Conservation (phyloP, 1,284 basidiomycete genomes). For the Naganishia sp. region DNA sequence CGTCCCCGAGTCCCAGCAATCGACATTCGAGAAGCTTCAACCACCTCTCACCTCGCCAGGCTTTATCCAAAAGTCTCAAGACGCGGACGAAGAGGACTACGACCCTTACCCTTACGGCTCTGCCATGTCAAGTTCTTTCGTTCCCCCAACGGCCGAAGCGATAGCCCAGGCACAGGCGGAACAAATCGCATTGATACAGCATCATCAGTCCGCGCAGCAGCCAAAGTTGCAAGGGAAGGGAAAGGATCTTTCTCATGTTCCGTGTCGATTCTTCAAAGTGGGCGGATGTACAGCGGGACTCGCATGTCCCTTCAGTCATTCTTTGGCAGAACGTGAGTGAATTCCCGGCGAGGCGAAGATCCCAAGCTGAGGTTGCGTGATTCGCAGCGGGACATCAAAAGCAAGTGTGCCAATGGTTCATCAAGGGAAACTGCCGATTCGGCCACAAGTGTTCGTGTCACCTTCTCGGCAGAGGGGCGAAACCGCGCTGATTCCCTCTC, state of each 20-base stretch:
- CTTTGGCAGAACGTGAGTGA: constrained; percentile 43
- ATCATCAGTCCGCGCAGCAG: constrained; percentile 23
- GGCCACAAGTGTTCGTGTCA: constrained; percentile 77
- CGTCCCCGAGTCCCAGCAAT: not conserved
- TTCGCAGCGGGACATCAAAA: constrained; percentile 73
- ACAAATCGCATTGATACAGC: constrained; percentile 20
- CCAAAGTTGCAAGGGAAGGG: constrained; percentile 49
- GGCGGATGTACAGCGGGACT: constrained; percentile 89
- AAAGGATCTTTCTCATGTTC: constrained; percentile 92
- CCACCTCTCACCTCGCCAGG: not conserved
- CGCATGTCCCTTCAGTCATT: constrained; percentile 93
- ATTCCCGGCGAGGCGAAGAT: not conserved
- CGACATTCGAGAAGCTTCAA: not conserved
- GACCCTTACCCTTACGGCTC: constrained; percentile 24
- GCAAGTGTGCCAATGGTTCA: constrained; percentile 89
- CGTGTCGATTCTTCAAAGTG: constrained; percentile 96
- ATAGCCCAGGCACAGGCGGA: constrained; percentile 10
- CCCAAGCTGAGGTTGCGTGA: constrained; percentile 55
- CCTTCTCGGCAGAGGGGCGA: constrained; percentile 8
- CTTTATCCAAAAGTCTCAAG: constrained; percentile 14
- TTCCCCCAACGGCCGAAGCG: constrained; percentile 10
- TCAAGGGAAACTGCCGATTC: constrained; percentile 88
- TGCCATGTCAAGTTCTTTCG: constrained; percentile 14
- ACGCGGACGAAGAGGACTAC: constrained; percentile 22
- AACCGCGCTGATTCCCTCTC: constrained; percentile 23